Evolutionary conservation across 768 basidiomycete genomes (phyloP), one percentile per base, ranked within the genome.

Genomic region (Hortiboletus campestris): DNA sequence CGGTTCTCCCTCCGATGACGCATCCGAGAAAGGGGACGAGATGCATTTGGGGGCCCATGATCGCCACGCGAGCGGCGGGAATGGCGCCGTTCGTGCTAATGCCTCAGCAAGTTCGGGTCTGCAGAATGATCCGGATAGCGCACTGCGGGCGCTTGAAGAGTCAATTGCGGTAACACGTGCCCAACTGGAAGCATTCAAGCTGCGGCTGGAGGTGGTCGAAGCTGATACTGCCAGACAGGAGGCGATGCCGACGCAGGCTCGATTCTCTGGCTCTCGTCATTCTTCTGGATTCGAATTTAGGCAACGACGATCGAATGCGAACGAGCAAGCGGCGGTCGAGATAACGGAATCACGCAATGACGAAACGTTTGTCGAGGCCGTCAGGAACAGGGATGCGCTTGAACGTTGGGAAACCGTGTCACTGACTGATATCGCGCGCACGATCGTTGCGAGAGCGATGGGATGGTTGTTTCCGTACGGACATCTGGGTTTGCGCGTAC

Each of bases 131-230:
- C 31, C 47, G 6, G 66, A 56, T 42, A 20, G n/a, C 16, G 29
- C 36, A 12, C 32, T 71, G 25, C 54, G 38, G 17, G 54, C 57
- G 8, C 63, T 71, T 5, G 67, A 67, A 51, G 51, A 49, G 40
- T 72, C 71, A 19, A 55, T 71, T 34, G 38, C 51, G 6, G 45
- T 13, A 19, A 71, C 67, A n/a, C 67, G 63, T 14, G 46, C 47
- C 3, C 63, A 71, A 25, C 42, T 71, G 32, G 67, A 71, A 19
- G 49, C 29, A 4, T 66, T 71, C 28, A 60, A 52, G 35, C n/a
- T 63, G 41, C 71, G 71, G 14, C 36, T 71, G 38, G 69, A 72
- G 38, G 51, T 41, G 14, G 49, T 72, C 28, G 69, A 71, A 58
- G 54, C 58, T 13, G 58, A 71, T 20, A 58, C 63, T 3, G 31